phyloP scores from a whole-genome alignment of 257 asterid species.

The Solanum corneliomulleri region DNA sequence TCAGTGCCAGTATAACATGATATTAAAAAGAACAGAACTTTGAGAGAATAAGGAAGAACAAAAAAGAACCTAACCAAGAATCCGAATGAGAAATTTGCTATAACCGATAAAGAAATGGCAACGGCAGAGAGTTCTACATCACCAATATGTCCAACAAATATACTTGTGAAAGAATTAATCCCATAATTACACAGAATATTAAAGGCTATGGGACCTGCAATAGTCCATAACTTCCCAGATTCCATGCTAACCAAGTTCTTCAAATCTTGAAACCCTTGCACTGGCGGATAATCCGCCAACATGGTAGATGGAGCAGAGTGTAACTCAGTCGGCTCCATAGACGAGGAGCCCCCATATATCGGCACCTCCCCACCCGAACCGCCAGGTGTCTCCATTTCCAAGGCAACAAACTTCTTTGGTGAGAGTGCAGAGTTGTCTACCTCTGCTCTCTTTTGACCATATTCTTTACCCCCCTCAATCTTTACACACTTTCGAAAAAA shows the following conservation, averaged over 20 bases:
- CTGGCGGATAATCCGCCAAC: constrained; percentile 54
- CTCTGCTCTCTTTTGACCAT: constrained; percentile 44
- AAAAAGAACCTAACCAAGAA: constrained; percentile 61
- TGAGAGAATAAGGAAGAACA: neutral
- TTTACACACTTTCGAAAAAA: constrained; percentile 13
- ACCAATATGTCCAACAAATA: constrained; percentile 86
- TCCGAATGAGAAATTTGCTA: constrained; percentile 80
- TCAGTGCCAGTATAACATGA: neutral
- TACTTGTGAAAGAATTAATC: constrained; percentile 74
- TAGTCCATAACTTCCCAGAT: constrained; percentile 64
- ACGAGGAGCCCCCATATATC: neutral
- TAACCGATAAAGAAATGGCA: constrained; percentile 79
- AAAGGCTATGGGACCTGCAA: constrained; percentile 90
- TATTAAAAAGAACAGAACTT: neutral
- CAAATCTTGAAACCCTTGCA: constrained; percentile 26
- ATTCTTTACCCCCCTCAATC: constrained; percentile 36
- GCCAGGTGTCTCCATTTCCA: constrained; percentile 41
- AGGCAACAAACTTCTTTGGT: constrained; percentile 5
- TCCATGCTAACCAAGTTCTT: constrained; percentile 34
- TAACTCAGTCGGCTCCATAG: constrained; percentile 17
- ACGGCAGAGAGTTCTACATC: constrained; percentile 88
- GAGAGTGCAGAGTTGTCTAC: constrained; percentile 38
- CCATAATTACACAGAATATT: constrained; percentile 88
- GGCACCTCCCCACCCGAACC: neutral
- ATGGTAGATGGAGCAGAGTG: constrained; percentile 72